Conservation (phyloP, 2,329 filamentous ascomycete genomes). For the Arthrobotrys iridis region DNA sequence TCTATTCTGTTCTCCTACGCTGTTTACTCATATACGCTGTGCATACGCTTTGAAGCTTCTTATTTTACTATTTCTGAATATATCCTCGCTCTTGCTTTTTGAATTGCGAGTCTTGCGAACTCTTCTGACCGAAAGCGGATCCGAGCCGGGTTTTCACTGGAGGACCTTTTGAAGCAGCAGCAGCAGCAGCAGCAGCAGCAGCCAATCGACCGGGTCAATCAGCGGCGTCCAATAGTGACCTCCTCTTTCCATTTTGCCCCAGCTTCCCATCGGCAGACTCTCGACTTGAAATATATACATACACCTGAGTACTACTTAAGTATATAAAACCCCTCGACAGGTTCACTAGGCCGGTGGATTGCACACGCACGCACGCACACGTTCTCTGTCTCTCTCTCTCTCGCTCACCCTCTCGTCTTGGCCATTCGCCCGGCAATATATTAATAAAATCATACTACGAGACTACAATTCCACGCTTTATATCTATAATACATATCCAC, state of each 20-base stretch:
- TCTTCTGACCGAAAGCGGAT: conserved; percentile 34
- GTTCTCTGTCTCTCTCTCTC: not conserved
- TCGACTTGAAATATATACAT: not conserved
- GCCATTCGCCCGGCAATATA: no score
- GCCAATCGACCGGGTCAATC: conserved; percentile 25
- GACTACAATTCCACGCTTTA: no score
- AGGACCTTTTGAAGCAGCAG: not conserved
- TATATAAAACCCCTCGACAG: not conserved
- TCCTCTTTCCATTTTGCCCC: conserved; percentile 18
- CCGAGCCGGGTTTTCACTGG: conserved; percentile 3
- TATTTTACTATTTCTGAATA: not conserved
- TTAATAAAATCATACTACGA: no score
- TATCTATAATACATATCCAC: no score
- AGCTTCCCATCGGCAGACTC: not conserved
- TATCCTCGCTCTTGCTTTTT: not conserved
- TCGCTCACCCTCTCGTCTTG: no score
- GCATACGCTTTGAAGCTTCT: conserved; percentile 17
- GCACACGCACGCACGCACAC: not conserved
- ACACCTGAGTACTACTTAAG: not conserved
- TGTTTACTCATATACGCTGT: conserved; percentile 11
- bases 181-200: not conserved
- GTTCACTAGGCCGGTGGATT: not conserved
- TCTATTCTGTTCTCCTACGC: not conserved
- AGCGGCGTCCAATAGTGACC: not conserved
- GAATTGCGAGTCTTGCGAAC: not conserved